A percentile compares a stretch with the other conserved stretches of the same genome.
Evolutionary conservation across 352 stramenopile genomes (phyloP).

Genomic region (Pythium grandisporangium): DNA sequence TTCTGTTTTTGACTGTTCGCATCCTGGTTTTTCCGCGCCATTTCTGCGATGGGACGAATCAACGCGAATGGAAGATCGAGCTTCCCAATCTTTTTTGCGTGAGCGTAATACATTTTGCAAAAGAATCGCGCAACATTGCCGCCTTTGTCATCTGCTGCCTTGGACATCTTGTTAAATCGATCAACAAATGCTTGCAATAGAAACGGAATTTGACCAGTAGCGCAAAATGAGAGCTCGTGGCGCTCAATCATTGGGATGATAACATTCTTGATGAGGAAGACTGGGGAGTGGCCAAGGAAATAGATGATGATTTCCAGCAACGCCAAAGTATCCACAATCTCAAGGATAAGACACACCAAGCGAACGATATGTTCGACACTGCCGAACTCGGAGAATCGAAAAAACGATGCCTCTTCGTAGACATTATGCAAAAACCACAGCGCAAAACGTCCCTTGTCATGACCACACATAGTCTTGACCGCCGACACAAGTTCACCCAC

Average conservation of each 20-base stretch:
- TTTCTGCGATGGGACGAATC: conserved; percentile 65
- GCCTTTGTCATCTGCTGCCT: conserved; percentile 60
- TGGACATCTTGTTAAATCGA: conserved; percentile 62
- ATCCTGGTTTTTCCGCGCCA: conserved; percentile 76
- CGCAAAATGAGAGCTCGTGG: conserved; percentile 77
- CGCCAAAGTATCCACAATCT: conserved; percentile 74
- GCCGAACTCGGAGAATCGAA: conserved; percentile 73
- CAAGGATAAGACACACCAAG: conserved; percentile 67
- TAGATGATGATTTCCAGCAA: conserved; percentile 80
- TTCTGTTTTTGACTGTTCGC: conserved; percentile 55
- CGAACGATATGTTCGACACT: conserved; percentile 79
- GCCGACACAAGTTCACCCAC: conserved; percentile 74
- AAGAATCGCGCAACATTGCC: conserved; percentile 74
- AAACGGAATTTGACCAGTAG: conserved; percentile 71
- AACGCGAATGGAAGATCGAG: conserved; percentile 64
- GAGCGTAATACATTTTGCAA: conserved; percentile 75
- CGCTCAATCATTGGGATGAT: conserved; percentile 76
- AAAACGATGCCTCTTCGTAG: conserved; percentile 73
- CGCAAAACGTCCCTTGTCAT: conserved; percentile 80
- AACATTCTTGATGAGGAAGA: conserved; percentile 77
- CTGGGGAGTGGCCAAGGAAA: conserved; percentile 61
- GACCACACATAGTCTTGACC: conserved; percentile 81
- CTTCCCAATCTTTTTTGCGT: conserved; percentile 77
- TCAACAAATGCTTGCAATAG: conserved; percentile 79
- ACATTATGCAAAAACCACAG: conserved; percentile 78